Evolutionary conservation across 805 yeast species (phyloP), one percentile per base, ranked within the genome.

Genomic region (Schwanniomyces vanrijiae): DNA sequence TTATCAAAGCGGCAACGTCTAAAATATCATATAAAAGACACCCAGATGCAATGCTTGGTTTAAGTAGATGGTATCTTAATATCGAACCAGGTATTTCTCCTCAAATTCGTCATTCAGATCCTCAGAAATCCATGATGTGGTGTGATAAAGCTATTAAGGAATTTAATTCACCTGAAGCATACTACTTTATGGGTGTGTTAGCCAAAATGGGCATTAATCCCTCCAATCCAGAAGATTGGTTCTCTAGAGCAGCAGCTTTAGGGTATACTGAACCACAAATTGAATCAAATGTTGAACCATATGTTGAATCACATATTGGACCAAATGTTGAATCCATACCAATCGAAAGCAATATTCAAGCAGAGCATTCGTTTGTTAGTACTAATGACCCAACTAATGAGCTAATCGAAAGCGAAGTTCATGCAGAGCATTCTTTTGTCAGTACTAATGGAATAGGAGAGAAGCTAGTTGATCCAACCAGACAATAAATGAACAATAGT

Each of bases 21-120:
- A 74, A 76, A 18, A 55, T 73, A 21, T 59, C 64, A 13, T 70
- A 65, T 58, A 64, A 60, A 46, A 61, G 76, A 46, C 75, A 70
- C 48, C 75, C 76, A 0, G 77, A 73, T 43, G 77, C 78, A 6
- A 71, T 73, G 75, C 54, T 72, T 43, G 78, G 78, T 0, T 63
- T 73, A 50, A 59, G 69, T 33, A 60, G 77, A 45, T 73, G 78
- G 78, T 62, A 59, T 43, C 52, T 71, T 47, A 53, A 49, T 37
- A 77, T 76, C 14, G 56, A 66, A 10, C 54, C 65, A 10, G 72
- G 71, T 8, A 53, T 50, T 19, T 61, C 66, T 44, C 69, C 65
- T 46, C 66, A 68, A 42, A 64, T 73, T 39, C 74, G 75, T 8
- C 48, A 49, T 18, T 67, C 73, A 5, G 64, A 64, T 41, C 71